Conservation (phyloP, 1,284 basidiomycete species). For the Gymnopus androsaceus region DNA sequence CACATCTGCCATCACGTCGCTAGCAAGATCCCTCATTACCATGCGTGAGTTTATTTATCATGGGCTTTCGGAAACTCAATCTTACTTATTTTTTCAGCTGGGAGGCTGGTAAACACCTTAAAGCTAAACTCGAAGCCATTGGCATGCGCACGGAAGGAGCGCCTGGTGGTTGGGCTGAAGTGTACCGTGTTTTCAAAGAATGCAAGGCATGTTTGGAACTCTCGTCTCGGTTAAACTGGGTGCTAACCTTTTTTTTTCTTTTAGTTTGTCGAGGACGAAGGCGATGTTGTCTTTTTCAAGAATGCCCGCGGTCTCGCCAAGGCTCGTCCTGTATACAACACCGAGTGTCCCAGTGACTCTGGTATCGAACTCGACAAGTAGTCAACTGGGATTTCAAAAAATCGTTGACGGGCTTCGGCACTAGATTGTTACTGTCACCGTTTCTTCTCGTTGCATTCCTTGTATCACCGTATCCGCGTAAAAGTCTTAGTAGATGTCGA, state of each 20-base stretch:
- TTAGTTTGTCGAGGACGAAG: conserved; percentile 90
- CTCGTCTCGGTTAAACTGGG: conserved; percentile 12
- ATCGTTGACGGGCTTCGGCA: not conserved
- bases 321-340: conserved; percentile 63
- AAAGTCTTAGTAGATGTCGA: not conserved
- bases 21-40: conserved; percentile 93
- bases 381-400: conserved; percentile 9
- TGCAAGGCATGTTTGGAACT: conserved; percentile 60
- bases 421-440: not conserved
- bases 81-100: conserved; percentile 48
- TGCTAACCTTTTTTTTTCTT: conserved; percentile 23
- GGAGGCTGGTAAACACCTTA: conserved; percentile 91
- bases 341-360: conserved; percentile 76
- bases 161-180: conserved; percentile 79
- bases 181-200: conserved; percentile 71
- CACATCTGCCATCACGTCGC: conserved; percentile 90
- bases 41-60: conserved; percentile 51
- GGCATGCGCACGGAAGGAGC: conserved; percentile 64
- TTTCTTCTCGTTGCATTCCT: not conserved
- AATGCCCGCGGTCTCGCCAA: conserved; percentile 79
- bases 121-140: conserved; percentile 69
- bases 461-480: not conserved
- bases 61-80: not conserved
- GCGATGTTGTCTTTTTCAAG: conserved; percentile 91
- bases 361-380: conserved; percentile 75